Base-by-base conservation (phyloP, 2,329 filamentous ascomycete genomes). In the Fusarium sp. region DNA sequence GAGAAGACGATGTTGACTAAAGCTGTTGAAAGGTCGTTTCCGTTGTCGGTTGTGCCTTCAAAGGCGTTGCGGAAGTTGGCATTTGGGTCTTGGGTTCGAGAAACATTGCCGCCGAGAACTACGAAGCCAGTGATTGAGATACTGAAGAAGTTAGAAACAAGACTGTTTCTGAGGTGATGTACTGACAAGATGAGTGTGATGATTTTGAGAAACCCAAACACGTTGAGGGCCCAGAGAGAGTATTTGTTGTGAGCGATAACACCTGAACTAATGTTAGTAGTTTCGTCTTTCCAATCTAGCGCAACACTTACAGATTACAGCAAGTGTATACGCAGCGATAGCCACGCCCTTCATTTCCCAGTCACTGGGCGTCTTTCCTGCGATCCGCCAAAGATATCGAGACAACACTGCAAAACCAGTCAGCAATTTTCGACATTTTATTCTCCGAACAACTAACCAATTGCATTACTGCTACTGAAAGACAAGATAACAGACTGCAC, bases 311-410 rank as follows among this genome's bases (percentile, higher is more conserved):
- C 88, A 82, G 2, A 90, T 69, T 1, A 86, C 82, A 12, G 89
- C 89, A 0, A 90, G 74, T 0, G 87, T 90, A 71, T 92, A 92
- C 0, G 84, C 87, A 2, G 88, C 90, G 37, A 92, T 80, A 1
- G 91, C 91, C 2, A 92, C 86, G 1, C 90, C 91, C 75, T 92
- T 92, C 56, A 87, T 77, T 70, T 92, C 82, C 91, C 90, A 93
- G 14, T 83, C 80, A 0, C 85, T 85, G 0, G 88, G 86, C 0
- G 78, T 79, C 3, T 81, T 77, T 1, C 84, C 87, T 1, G 82
- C 85, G 40, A 90, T 88, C 17, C 84, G 83, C 78, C 88, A 93
- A 0, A 92, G 77, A 70, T 93, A 93, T 38, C 87, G 82, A 0
- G 90, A 87, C 32, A 92, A 77, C 0, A 92, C 89, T 85, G 3